A percentile compares a stretch with the other conserved stretches of the same genome.
Evolutionary conservation across 805 yeast species (phyloP).

Genomic region (Candida maltosa): DNA sequence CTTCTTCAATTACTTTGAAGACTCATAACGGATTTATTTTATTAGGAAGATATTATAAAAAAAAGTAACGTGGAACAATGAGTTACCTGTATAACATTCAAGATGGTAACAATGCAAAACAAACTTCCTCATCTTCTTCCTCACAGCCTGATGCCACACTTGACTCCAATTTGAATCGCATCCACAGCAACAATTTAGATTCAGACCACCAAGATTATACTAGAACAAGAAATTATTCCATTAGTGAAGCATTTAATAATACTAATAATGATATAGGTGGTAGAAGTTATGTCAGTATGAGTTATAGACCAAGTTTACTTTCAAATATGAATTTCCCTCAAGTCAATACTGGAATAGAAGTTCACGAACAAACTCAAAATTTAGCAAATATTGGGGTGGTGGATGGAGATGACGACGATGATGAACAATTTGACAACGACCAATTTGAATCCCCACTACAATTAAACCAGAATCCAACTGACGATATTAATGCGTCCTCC

Average conservation of each 20-base stretch:
- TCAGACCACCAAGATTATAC: background rate
- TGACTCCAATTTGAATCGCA: background rate
- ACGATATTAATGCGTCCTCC: background rate
- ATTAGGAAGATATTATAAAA: too few species aligned
- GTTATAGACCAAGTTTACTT: constrained; percentile 22
- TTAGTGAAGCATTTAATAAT: constrained; percentile 16
- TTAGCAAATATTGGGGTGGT: constrained; percentile 56
- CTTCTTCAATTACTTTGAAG: too few species aligned
- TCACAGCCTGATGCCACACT: background rate
- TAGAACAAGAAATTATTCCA: constrained; percentile 9
- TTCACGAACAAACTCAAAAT: constrained; percentile 56
- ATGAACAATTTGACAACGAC: constrained; percentile 1
- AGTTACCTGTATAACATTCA: too few species aligned
- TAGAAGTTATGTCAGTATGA: constrained; percentile 35
- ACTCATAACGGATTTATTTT: too few species aligned
- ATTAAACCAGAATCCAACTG: background rate
- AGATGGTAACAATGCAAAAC: too few species aligned
- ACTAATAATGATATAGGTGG: constrained; percentile 35
- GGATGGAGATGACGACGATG: constrained; percentile 19
- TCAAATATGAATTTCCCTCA: constrained; percentile 32
- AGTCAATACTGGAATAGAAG: constrained; percentile 45
- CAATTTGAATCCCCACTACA: background rate
- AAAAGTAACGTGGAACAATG: too few species aligned
- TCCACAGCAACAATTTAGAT: background rate
- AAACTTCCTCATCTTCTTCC: too few species aligned